Evolutionary conservation across 768 basidiomycete genomes (phyloP), one percentile per base, ranked within the genome.

Genomic region (Crucibulum laeve): DNA sequence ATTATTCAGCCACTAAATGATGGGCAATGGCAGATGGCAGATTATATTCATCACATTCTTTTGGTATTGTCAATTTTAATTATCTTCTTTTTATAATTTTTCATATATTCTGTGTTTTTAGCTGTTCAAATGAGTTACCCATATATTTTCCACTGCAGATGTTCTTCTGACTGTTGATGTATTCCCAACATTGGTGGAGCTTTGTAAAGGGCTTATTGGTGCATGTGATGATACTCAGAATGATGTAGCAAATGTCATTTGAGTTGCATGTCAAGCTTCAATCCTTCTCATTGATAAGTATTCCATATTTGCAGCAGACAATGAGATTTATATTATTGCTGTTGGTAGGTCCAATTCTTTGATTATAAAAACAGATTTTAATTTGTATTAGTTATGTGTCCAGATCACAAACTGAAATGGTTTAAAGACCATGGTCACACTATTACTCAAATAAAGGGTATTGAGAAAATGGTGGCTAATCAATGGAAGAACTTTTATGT

Each of bases 341-440:
- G n/a, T 30, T n/a, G n/a, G 28, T 30, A 30, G 7, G 28, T 30
- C 8, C 28, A 30, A 30, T 7, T 30, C 7, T 30, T 7, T 30
- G 7, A 7, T 7, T 30, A 7, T 30, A 30, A 7, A 7, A 7
- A 30, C n/a, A n/a, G 28, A 30, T n/a, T 30, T 30, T 7, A 7
- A 7, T 30, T 30, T n/a, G n/a, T 30, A 7, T n/a, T 30, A 30
- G 28, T 30, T 7, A 30, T 30, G 28, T 30, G 28, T 21, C 59
- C 57, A 0, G 44, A 58, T 21, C 45, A 43, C 17, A 60, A 57
- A 44, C 5, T 56, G 3, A 38, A 53, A 21, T 56, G 57, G 53
- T 56, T 60, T 42, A 24, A 46, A 24, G 39, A 46, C 24, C 38
- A 46, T 41, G 45, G 45, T 13, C 28, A 25, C 13, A 34, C 15